Evolutionary conservation across 2,329 filamentous ascomycete species (phyloP).

Genomic region (Aspergillus puulaauensis): DNA sequence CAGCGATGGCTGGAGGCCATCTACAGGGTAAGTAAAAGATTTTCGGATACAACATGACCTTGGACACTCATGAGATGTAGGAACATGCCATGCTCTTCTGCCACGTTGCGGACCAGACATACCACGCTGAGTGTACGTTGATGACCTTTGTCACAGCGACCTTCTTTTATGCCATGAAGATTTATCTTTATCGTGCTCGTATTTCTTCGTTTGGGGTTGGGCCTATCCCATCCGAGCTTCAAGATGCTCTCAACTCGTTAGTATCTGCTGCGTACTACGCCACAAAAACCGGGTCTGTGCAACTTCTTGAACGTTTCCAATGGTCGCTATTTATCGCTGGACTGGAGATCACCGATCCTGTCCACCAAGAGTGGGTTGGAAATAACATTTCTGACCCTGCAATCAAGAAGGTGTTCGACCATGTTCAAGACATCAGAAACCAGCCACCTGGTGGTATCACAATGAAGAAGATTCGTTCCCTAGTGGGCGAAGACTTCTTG

Average conservation of each 20-base stretch:
- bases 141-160: conserved; percentile 13
- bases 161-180: conserved; percentile 8
- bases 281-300: conserved; percentile 2
- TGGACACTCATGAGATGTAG: background rate
- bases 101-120: background rate
- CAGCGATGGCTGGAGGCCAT: conserved; percentile 1
- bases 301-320: conserved; percentile 13
- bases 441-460: background rate
- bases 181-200: conserved; percentile 11
- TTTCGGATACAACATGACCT: too few relatives aligned
- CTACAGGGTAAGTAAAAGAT: background rate
- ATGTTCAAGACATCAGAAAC: background rate
- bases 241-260: conserved; percentile 1
- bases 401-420: conserved; percentile 1
- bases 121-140: background rate
- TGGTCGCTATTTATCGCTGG: conserved; percentile 13
- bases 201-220: conserved; percentile 1
- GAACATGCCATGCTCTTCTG: background rate
- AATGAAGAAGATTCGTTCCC: conserved; percentile 3
- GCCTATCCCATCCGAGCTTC: background rate
- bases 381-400: conserved; percentile 10
- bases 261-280: conserved; percentile 6
- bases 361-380: conserved; percentile 9
- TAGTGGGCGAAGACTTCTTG: background rate
- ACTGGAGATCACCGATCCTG: conserved; percentile 10